Percentiles rank a stretch among this genome's conserved stretches.
These are phyloP conservation scores for Xylariaceae sp. DNA, from an alignment of 2,329 filamentous ascomycete genomes.

Conservation along the genomic window DNA sequence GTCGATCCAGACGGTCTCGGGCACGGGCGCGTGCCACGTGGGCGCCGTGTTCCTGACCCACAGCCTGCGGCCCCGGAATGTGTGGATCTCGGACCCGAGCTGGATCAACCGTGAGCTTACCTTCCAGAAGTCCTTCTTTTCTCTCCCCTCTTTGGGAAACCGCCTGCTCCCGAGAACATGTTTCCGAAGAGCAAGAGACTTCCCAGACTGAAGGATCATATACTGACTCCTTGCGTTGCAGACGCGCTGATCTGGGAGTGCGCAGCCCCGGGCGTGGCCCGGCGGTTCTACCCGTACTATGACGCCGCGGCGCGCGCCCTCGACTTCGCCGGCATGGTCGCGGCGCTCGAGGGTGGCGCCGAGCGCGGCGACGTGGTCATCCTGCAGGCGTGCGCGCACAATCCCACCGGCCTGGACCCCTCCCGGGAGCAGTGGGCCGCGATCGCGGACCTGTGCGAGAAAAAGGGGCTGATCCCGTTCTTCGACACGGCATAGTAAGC, in stretches of 20 bases:
- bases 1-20: conserved; percentile 28
- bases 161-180: no score
- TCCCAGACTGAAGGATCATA: no score
- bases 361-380: conserved; percentile 25
- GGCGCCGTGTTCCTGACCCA: conserved; percentile 20
- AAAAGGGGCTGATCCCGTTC: conserved; percentile 24
- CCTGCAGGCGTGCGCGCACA: conserved; percentile 31
- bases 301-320: conserved; percentile 14
- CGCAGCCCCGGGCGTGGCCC: conserved; percentile 12
- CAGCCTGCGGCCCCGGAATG: conserved; percentile 12
- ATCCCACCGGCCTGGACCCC: conserved; percentile 30
- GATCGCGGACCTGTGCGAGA: conserved; percentile 23
- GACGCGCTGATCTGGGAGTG: conserved; percentile 24
- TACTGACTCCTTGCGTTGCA: no score
- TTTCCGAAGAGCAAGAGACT: no score
- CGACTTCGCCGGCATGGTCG: conserved; percentile 24
- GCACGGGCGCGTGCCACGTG: conserved; percentile 29
- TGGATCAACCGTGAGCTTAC: conserved; percentile 29
- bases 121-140: no score
- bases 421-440: conserved; percentile 25
- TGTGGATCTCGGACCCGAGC: conserved; percentile 27
- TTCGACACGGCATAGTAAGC: conserved; percentile 30
- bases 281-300: conserved; percentile 25
- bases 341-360: conserved; percentile 16
- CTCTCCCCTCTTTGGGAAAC: no score